Evolutionary conservation across 148 eudicot species (phyloP), one percentile per base, ranked within the genome.

Genomic region (Silene conica): DNA sequence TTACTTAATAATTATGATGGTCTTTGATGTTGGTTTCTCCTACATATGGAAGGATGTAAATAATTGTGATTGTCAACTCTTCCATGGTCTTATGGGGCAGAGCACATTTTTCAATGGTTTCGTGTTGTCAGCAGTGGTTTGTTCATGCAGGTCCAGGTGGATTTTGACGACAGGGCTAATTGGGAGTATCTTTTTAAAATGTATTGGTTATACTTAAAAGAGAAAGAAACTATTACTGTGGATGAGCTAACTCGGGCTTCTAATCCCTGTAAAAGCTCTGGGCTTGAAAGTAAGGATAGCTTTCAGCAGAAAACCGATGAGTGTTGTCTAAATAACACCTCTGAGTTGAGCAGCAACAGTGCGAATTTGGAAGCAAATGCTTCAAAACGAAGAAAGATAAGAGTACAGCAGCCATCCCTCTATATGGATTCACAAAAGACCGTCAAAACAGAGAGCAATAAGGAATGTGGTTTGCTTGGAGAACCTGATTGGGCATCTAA

Each of bases 141-240:
- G 46, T 18, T 64, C 74, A 28, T 81, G 87, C 94, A 94, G 97
- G 88, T 82, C 76, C 86, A 84, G 72, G 97, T 94, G 71, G 98
- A 94, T 84, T 94, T 94, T 83, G 97, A 92, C 80, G 98, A 94
- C 82, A 76, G 79, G 52, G 83, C 76, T 59, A 89, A 96, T 83
- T 94, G 98, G 98, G 98, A 94, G 82, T 92, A 94, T 82, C 97
- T 94, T 63, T 94, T 94, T 80, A 94, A 94, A 83, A 86, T 89
- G 73, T 94, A 94, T 73, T 94, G 97, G 97, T 73, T 85, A 61
- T 81, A 61, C 71, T 74, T 89, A 82, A 94, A 92, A 77, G 86
- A 83, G 72, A 90, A 87, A 66, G 84, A 89, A 63, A 85, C 90
- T 71, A 79, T 94, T 34, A 89, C 92, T 21, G 26, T 84, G 38